Percentiles rank a stretch among this genome's conserved stretches.
phyloP scores from a whole-genome alignment of 805 yeast genomes.

The Saccharomycopsis fodiens region DNA sequence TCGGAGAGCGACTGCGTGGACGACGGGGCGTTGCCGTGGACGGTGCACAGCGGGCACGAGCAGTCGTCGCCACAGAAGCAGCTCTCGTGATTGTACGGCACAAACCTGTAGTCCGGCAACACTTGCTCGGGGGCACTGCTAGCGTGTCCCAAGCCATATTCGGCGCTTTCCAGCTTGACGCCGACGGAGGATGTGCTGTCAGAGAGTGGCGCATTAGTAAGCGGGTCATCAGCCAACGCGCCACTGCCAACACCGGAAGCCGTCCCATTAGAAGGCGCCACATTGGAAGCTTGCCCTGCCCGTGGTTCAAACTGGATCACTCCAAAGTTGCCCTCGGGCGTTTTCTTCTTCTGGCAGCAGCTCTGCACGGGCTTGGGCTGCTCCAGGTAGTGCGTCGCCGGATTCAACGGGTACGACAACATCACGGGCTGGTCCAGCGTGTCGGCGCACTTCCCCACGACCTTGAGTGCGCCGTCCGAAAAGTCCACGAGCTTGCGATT shows the following conservation, averaged over 20 bases:
- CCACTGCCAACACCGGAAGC: too few species aligned
- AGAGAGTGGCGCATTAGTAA: too few species aligned
- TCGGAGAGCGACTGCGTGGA: too few species aligned
- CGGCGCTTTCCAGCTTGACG: too few species aligned
- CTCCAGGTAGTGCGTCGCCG: not conserved
- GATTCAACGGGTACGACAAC: conserved; percentile 12
- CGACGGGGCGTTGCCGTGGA: conserved; percentile 9
- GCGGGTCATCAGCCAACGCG: too few species aligned
- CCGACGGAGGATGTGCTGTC: too few species aligned
- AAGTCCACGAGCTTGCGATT: conserved; percentile 15
- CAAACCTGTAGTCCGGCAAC: too few species aligned
- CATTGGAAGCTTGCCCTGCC: too few species aligned
- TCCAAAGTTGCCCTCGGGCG: conserved; percentile 5
- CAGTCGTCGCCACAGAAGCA: conserved; percentile 18
- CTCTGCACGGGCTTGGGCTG: not conserved
- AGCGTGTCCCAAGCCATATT: too few species aligned
- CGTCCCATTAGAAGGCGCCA: too few species aligned
- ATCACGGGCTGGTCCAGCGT: conserved; percentile 5
- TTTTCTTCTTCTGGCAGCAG: conserved; percentile 4
- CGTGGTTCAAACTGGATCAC: conserved; percentile 12
- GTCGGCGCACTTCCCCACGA: conserved; percentile 4
- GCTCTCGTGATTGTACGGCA: conserved; percentile 8
- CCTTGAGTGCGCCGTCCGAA: conserved; percentile 11
- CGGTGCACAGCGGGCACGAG: conserved; percentile 14
- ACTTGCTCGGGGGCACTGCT: too few species aligned